phyloP scores from a whole-genome alignment of 306 rosid species.

The Sindora glabra region DNA sequence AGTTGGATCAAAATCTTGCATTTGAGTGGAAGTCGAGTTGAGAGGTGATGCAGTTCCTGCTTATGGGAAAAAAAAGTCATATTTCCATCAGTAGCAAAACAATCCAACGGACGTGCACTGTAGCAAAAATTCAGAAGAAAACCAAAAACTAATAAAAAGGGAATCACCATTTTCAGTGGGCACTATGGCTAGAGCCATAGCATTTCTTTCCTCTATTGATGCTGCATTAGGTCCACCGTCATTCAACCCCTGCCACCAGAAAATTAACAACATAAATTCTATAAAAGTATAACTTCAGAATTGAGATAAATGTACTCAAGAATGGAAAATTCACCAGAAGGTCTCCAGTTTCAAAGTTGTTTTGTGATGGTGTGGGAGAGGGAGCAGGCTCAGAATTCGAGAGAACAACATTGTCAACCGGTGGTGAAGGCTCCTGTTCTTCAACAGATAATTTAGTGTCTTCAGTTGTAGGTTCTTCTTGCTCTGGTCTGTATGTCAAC shows the following conservation, averaged over 20 bases:
- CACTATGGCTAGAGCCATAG: conserved; percentile 84
- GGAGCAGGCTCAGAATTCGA: conserved; percentile 47
- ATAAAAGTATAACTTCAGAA: background rate
- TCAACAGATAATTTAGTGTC: conserved; percentile 48
- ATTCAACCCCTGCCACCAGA: conserved; percentile 69
- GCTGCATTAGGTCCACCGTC: conserved; percentile 51
- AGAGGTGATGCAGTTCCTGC: conserved; percentile 56
- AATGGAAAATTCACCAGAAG: conserved; percentile 52
- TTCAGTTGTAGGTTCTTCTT: conserved; percentile 48
- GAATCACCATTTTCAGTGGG: conserved; percentile 64
- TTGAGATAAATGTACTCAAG: background rate
- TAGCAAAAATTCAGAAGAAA: conserved; percentile 15
- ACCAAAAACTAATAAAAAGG: background rate
- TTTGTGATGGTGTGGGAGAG: conserved; percentile 46
- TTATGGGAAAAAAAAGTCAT: conserved; percentile 8
- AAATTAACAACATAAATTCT: background rate
- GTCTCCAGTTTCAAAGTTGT: conserved; percentile 66
- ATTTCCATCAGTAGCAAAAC: conserved; percentile 8
- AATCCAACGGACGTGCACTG: conserved; percentile 10
- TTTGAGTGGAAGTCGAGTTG: conserved; percentile 40
- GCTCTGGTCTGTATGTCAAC: conserved; percentile 85
- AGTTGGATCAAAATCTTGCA: conserved; percentile 78
- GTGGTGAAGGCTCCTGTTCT: conserved; percentile 48
- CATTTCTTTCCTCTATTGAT: conserved; percentile 80
- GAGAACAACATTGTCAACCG: conserved; percentile 36